Percentiles rank a stretch among this genome's conserved stretches.
Evolutionary conservation across 2,329 filamentous ascomycete species (phyloP).

Genomic region (Trichophaea hybrida): DNA sequence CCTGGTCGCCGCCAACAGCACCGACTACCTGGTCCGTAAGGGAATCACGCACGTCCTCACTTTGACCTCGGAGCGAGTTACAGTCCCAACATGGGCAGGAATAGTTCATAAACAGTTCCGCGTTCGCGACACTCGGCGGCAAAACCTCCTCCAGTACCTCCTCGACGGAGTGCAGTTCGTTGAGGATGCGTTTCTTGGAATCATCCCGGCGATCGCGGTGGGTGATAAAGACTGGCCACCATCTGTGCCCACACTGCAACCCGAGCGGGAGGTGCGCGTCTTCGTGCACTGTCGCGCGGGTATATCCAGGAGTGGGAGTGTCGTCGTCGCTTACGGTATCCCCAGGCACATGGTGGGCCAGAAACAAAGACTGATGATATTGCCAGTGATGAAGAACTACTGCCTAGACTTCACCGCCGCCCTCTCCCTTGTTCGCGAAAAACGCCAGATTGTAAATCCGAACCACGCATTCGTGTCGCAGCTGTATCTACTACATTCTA

Average conservation of each 20-base stretch:
- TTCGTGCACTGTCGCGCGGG: conserved; percentile 5
- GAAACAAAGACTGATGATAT: not conserved
- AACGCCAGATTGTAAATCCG: not conserved
- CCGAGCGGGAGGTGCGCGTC: not conserved
- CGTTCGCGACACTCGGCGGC: not conserved
- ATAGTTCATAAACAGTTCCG: conserved; percentile 1
- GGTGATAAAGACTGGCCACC: not conserved
- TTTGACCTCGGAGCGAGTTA: not conserved
- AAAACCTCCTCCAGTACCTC: not conserved
- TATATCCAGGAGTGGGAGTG: not conserved
- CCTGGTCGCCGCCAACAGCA: not conserved
- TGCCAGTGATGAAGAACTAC: not conserved
- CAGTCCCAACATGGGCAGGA: not conserved
- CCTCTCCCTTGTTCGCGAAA: not conserved
- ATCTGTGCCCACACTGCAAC: not conserved
- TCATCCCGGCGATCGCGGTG: not conserved
- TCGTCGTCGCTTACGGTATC: not conserved
- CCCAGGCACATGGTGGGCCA: not conserved
- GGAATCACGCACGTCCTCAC: conserved; percentile 4
- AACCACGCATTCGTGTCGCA: conserved; percentile 1
- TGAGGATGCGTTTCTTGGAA: conserved; percentile 2
- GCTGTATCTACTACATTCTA: not conserved
- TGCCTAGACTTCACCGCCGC: not conserved
- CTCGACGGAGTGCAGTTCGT: not conserved
- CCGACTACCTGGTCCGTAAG: not conserved